phyloP scores from a whole-genome alignment of 306 rosid genomes.

The Vigna angularis region DNA sequence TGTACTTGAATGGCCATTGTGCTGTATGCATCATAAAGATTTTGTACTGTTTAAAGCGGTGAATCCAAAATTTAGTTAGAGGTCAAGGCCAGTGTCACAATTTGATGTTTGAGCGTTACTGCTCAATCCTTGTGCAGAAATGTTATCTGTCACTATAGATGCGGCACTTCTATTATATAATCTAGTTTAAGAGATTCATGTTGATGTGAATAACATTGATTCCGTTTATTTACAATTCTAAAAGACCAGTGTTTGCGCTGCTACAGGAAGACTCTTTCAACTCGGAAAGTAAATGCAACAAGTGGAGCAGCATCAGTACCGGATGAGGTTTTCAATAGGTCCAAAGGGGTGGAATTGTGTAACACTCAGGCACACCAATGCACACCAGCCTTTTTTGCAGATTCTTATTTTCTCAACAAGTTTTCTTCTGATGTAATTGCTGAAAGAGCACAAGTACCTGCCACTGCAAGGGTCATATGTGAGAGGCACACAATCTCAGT shows the following conservation, averaged over 20 bases:
- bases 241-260: neutral
- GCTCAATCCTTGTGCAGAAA: neutral
- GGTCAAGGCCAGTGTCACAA: neutral
- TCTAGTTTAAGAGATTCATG: neutral
- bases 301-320: slow-evolving; percentile 98
- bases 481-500: slow-evolving; percentile 93
- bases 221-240: slow-evolving; percentile 11
- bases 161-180: neutral
- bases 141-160: neutral
- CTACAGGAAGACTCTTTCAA: slow-evolving; percentile 82
- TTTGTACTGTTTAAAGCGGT: neutral
- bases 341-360: slow-evolving; percentile 91
- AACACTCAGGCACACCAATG: slow-evolving; percentile 95
- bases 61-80: neutral
- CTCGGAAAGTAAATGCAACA: slow-evolving; percentile 84
- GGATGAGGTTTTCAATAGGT: slow-evolving; percentile 86
- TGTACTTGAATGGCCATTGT: slow-evolving; percentile 20
- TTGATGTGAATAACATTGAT: slow-evolving; percentile 20
- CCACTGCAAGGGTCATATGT: slow-evolving; percentile 81
- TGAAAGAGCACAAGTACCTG: slow-evolving; percentile 75
- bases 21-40: neutral
- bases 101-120: slow-evolving; percentile 21
- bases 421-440: slow-evolving; percentile 94
- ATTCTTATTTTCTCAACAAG: slow-evolving; percentile 83
- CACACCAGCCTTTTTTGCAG: slow-evolving; percentile 94